Conservation (phyloP, 495 filamentous ascomycete genomes). For the Penicillium dipodomyicola region DNA sequence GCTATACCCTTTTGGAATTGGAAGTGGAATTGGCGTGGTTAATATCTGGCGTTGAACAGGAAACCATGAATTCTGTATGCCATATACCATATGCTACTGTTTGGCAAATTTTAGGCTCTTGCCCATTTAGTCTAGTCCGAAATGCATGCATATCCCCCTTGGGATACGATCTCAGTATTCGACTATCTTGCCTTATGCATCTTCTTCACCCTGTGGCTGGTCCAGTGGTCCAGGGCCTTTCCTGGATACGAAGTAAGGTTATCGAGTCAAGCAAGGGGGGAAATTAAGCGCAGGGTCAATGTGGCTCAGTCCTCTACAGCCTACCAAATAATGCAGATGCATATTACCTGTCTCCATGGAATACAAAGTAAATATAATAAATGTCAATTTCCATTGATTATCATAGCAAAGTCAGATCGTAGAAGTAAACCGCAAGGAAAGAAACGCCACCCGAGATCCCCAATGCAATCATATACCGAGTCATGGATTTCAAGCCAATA, state of each 20-base stretch:
- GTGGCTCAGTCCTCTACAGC: background rate
- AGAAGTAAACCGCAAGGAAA: background rate
- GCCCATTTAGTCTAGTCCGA: background rate
- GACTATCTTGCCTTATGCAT: background rate
- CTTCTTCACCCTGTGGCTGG: background rate
- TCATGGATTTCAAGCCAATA: background rate
- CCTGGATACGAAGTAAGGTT: background rate
- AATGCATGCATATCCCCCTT: background rate
- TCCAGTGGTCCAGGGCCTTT: background rate
- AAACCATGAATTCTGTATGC: background rate
- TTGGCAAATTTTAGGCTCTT: background rate
- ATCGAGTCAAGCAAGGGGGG: conserved; percentile 5
- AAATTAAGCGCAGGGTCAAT: conserved; percentile 1
- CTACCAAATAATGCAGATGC: conserved; percentile 1
- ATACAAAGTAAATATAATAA: background rate
- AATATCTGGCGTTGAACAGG: conserved; percentile 4
- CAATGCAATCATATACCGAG: conserved; percentile 1
- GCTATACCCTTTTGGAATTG: conserved; percentile 18
- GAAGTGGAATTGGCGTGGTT: conserved; percentile 6
- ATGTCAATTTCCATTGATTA: background rate
- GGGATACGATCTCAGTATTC: conserved; percentile 2
- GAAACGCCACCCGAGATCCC: conserved; percentile 2
- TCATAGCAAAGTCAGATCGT: background rate
- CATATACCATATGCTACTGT: background rate
- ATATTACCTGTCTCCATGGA: conserved; percentile 4